These are phyloP conservation scores for Massarina eburnea DNA, from an alignment of 2,329 filamentous ascomycete species.

Conservation along the genomic window DNA sequence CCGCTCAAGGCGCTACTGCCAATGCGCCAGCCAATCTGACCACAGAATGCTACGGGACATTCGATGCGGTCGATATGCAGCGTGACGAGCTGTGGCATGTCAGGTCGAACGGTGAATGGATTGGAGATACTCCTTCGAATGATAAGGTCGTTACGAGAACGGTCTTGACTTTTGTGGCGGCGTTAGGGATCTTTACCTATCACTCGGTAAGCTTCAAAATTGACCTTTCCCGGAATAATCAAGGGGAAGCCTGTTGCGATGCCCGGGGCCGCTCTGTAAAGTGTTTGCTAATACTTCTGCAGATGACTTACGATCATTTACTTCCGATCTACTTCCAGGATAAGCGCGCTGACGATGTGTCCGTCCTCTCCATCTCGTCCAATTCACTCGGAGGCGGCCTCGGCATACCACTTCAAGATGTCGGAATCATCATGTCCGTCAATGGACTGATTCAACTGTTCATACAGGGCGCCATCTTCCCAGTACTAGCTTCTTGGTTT, in stretches of 20 bases:
- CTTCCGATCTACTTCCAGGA: conserved; percentile 93
- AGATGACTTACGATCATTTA: conserved; percentile 89
- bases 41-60: conserved; percentile 78
- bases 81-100: conserved; percentile 57
- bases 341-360: conserved; percentile 50
- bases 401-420: conserved; percentile 65
- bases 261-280: too few species aligned
- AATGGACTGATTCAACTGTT: conserved; percentile 72
- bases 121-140: conserved; percentile 41
- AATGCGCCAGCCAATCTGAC: conserved; percentile 72
- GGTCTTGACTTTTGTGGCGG: conserved; percentile 75
- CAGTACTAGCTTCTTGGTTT: conserved; percentile 62
- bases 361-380: conserved; percentile 24
- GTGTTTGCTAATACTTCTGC: neutral
- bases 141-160: conserved; percentile 60
- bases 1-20: conserved; percentile 73
- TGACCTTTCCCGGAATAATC: too few species aligned
- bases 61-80: conserved; percentile 60
- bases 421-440: conserved; percentile 68
- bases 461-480: conserved; percentile 73
- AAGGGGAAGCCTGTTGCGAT: too few species aligned
- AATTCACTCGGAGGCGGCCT: conserved; percentile 60
- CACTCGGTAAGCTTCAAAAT: conserved; percentile 69
- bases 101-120: conserved; percentile 49
- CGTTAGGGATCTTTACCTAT: conserved; percentile 87